phyloP scores from a whole-genome alignment of 2,329 filamentous ascomycete species.

The Microcyclosporella mali region DNA sequence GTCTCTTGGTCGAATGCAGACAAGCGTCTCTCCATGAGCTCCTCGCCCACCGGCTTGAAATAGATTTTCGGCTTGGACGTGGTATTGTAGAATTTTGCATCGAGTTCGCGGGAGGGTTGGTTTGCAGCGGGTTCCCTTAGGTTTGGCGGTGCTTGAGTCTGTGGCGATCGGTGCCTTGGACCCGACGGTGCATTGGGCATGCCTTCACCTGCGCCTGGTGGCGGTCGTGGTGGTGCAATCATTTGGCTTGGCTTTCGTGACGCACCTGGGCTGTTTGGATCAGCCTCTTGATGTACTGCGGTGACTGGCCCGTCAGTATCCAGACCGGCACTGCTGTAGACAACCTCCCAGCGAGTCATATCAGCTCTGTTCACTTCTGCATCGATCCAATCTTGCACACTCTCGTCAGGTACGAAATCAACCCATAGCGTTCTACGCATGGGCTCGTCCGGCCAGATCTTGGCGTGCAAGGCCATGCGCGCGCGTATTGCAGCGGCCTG shows the following conservation, averaged over 20 bases:
- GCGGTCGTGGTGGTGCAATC: conserved; percentile 20
- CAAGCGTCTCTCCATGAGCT: conserved; percentile 59
- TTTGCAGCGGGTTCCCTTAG: conserved; percentile 6
- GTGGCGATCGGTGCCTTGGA: conserved; percentile 12
- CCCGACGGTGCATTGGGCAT: conserved; percentile 23
- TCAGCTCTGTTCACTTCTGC: conserved; percentile 49
- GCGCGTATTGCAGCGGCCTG: conserved; percentile 68
- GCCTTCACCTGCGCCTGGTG: conserved; percentile 17
- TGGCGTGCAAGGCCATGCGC: conserved; percentile 67
- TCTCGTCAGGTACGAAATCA: conserved; percentile 78
- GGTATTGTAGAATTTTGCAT: conserved; percentile 56
- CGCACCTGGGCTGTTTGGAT: conserved; percentile 3
- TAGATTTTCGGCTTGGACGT: conserved; percentile 59
- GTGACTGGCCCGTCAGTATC: conserved; percentile 48
- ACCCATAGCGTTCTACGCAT: conserved; percentile 78
- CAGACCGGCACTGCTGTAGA: conserved; percentile 48
- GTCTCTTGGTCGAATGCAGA: conserved; percentile 49
- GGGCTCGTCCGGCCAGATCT: conserved; percentile 80
- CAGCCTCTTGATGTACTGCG: conserved; percentile 21
- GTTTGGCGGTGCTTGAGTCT: conserved; percentile 9
- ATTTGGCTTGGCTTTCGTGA: conserved; percentile 2
- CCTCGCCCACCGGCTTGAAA: conserved; percentile 58
- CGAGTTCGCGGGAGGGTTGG: conserved; percentile 37
- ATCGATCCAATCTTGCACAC: conserved; percentile 66
- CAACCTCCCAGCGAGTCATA: conserved; percentile 62